phyloP scores from a whole-genome alignment of 2,329 filamentous ascomycete species.

The Coleophoma crateriformis region DNA sequence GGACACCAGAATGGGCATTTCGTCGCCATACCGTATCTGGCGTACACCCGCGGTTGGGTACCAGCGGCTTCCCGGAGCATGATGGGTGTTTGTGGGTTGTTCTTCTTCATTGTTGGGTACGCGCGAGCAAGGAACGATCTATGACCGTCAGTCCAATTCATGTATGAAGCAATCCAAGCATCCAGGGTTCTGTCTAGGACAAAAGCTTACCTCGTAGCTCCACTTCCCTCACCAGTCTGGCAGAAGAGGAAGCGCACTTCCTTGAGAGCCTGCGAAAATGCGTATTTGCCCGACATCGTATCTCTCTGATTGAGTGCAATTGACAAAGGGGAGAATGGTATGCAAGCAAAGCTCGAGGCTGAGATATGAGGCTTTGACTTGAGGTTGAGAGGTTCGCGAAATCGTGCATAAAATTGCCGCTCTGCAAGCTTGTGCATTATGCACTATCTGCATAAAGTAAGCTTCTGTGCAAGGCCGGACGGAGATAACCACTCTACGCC shows the following conservation, averaged over 20 bases:
- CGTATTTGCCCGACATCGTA: slow-evolving; percentile 87
- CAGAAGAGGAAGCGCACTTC: slow-evolving; percentile 97
- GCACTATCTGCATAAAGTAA: slow-evolving; percentile 12
- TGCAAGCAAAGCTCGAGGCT: not conserved
- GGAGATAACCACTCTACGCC: too few relatives aligned
- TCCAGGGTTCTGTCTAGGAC: too few relatives aligned
- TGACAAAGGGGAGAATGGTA: not conserved
- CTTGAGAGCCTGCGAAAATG: slow-evolving; percentile 81
- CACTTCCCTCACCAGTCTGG: slow-evolving; percentile 87
- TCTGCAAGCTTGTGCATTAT: slow-evolving; percentile 3
- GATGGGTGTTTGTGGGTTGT: slow-evolving; percentile 92
- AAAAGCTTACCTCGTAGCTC: slow-evolving; percentile 65
- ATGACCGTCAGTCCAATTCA: slow-evolving; percentile 2
- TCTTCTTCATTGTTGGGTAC: slow-evolving; percentile 99
- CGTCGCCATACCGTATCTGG: slow-evolving; percentile 72
- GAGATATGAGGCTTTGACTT: not conserved
- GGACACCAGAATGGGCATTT: too few relatives aligned
- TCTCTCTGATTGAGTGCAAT: slow-evolving; percentile 9
- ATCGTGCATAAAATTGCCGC: too few relatives aligned
- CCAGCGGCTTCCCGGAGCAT: slow-evolving; percentile 88
- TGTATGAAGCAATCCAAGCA: not conserved
- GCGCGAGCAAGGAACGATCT: slow-evolving; percentile 87
- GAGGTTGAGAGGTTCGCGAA: too few relatives aligned
- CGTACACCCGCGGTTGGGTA: slow-evolving; percentile 80
- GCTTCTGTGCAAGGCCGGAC: too few relatives aligned